Conservation (phyloP, 768 basidiomycete species). For the Kwoniella mangroviensis region DNA sequence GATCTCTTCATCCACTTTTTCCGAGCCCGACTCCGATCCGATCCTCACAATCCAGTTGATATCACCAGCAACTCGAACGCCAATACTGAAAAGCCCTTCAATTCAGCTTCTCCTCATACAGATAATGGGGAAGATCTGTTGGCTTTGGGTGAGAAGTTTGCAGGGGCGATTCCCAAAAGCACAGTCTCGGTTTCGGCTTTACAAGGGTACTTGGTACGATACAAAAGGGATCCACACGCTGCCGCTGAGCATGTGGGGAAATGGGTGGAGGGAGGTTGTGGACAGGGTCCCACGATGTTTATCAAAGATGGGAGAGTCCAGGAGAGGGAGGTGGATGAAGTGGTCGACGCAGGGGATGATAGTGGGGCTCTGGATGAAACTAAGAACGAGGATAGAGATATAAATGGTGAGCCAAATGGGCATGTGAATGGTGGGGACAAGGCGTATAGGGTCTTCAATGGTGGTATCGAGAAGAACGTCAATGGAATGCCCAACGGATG, state of each 20-base stretch:
- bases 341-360: no score
- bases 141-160: constrained; percentile 66
- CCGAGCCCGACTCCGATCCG: not conserved
- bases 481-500: not conserved
- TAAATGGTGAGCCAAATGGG: not conserved
- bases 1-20: constrained; percentile 42
- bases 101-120: no score
- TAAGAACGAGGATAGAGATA: not conserved
- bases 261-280: constrained; percentile 68
- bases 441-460: not conserved
- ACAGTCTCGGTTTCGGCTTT: constrained; percentile 73
- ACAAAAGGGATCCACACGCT: constrained; percentile 66
- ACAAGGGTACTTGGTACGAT: constrained; percentile 78
- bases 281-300: constrained; percentile 11
- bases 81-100: no score
- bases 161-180: constrained; percentile 70
- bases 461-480: not conserved
- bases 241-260: constrained; percentile 78
- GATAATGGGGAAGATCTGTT: not conserved
- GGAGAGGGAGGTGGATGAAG: not conserved
- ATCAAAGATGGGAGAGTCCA: constrained; percentile 1
- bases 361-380: not conserved
- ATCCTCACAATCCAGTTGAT: not conserved
- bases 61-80: no score
- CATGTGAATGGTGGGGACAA: not conserved